A percentile compares a stretch with the other conserved stretches of the same genome.
These are phyloP conservation scores for Kluyveromyces aestuarii DNA, from an alignment of 805 yeast genomes.

Conservation along the genomic window DNA sequence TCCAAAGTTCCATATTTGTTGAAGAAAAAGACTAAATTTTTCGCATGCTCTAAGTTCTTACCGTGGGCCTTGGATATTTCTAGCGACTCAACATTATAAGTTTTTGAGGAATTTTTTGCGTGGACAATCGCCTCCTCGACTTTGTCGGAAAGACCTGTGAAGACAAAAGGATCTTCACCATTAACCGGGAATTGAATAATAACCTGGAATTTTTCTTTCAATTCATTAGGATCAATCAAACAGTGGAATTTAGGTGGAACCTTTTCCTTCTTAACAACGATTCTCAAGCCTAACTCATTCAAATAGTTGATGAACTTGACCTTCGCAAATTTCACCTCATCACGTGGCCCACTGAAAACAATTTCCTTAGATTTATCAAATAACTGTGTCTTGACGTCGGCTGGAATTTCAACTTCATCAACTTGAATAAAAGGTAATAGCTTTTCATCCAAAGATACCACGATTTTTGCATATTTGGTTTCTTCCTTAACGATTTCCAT, in stretches of 20 bases:
- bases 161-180: slow-evolving; percentile 42
- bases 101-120: slow-evolving; percentile 53
- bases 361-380: slow-evolving; percentile 31
- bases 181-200: slow-evolving; percentile 45
- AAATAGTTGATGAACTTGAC: slow-evolving; percentile 39
- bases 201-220: slow-evolving; percentile 48
- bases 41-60: slow-evolving; percentile 68
- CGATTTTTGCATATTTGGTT: slow-evolving; percentile 48
- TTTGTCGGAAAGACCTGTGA: slow-evolving; percentile 54
- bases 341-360: slow-evolving; percentile 63
- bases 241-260: slow-evolving; percentile 65
- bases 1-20: slow-evolving; percentile 40
- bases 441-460: slow-evolving; percentile 35
- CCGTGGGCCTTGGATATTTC: slow-evolving; percentile 89
- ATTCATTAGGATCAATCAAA: slow-evolving; percentile 48
- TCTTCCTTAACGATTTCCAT: slow-evolving; percentile 66
- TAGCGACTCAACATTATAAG: slow-evolving; percentile 53
- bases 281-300: slow-evolving; percentile 34
- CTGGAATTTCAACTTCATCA: slow-evolving; percentile 16
- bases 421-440: slow-evolving; percentile 28
- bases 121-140: slow-evolving; percentile 52
- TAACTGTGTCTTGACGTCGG: slow-evolving; percentile 23
- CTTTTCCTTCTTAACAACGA: slow-evolving; percentile 45
- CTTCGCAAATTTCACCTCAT: slow-evolving; percentile 48
- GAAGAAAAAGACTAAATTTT: slow-evolving; percentile 61